A percentile compares a stretch with the other conserved stretches of the same genome.
Evolutionary conservation across 148 eudicot species (phyloP).

Genomic region (Diospyros kaki): DNA sequence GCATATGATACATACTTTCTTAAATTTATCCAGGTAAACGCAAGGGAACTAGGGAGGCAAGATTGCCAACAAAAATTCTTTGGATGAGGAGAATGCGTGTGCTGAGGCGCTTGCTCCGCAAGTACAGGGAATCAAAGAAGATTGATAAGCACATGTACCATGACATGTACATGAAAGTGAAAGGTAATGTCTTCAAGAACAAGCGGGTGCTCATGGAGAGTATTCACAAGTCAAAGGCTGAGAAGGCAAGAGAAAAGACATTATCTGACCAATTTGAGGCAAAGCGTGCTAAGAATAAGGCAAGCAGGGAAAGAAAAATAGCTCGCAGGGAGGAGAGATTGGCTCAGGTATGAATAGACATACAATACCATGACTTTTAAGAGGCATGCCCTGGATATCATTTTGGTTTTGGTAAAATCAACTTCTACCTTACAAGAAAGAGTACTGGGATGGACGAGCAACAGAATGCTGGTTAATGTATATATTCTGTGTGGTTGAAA

Average conservation of each 20-base stretch:
- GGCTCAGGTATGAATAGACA: conserved; percentile 34
- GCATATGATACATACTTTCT: background rate
- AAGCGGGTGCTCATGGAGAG: conserved; percentile 59
- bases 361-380: background rate
- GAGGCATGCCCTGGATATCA: background rate
- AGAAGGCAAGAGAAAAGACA: conserved; percentile 65
- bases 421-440: background rate
- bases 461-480: background rate
- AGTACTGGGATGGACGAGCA: background rate
- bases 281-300: conserved; percentile 68
- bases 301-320: conserved; percentile 59
- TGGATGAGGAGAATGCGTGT: conserved; percentile 73
- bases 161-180: conserved; percentile 67
- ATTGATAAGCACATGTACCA: conserved; percentile 66
- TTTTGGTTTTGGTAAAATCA: background rate
- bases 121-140: conserved; percentile 46
- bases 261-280: conserved; percentile 64
- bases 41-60: conserved; percentile 50
- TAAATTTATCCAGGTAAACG: conserved; percentile 32
- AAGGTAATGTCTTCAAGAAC: conserved; percentile 65
- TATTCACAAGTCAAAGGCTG: conserved; percentile 62
- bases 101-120: conserved; percentile 45
- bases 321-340: conserved; percentile 65
- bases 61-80: conserved; percentile 42
- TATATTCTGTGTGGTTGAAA: background rate